Evolutionary conservation across 805 yeast species (phyloP).

Genomic region (Hanseniaspora taiwanica): DNA sequence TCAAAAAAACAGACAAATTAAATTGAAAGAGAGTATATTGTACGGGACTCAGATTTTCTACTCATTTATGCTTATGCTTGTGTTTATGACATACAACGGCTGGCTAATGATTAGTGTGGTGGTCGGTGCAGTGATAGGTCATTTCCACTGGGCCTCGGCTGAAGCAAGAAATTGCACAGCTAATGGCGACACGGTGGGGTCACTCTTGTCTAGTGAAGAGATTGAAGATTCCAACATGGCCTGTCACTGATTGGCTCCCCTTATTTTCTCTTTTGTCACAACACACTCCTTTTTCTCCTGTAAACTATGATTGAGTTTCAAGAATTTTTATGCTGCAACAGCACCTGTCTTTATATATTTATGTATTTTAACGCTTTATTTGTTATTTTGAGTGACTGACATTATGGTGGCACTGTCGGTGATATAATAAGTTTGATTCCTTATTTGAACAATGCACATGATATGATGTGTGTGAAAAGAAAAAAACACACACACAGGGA

Average conservation of each 20-base stretch:
- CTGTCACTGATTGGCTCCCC: conserved; percentile 1
- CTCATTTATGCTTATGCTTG: conserved; percentile 61
- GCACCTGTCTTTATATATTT: no score
- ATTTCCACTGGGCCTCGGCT: conserved; percentile 41
- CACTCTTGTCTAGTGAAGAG: neutral
- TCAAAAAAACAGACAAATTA: conserved; percentile 3
- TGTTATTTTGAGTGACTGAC: no score
- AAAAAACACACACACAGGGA: no score
- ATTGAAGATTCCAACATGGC: conserved; percentile 1
- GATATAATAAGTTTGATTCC: no score
- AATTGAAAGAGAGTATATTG: conserved; percentile 26
- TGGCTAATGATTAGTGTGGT: conserved; percentile 71
- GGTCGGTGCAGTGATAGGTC: conserved; percentile 59
- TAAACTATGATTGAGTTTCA: no score
- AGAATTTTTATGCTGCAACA: no score
- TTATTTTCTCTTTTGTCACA: neutral
- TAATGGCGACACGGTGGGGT: neutral
- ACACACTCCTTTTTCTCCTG: neutral
- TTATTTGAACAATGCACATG: no score
- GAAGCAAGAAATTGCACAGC: conserved; percentile 1
- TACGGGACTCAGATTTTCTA: conserved; percentile 59
- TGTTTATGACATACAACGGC: conserved; percentile 79
- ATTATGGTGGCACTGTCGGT: no score
- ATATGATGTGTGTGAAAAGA: no score
- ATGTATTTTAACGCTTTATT: no score